Base-by-base conservation (phyloP, 768 basidiomycete genomes). In the Mrakia blollopis region DNA sequence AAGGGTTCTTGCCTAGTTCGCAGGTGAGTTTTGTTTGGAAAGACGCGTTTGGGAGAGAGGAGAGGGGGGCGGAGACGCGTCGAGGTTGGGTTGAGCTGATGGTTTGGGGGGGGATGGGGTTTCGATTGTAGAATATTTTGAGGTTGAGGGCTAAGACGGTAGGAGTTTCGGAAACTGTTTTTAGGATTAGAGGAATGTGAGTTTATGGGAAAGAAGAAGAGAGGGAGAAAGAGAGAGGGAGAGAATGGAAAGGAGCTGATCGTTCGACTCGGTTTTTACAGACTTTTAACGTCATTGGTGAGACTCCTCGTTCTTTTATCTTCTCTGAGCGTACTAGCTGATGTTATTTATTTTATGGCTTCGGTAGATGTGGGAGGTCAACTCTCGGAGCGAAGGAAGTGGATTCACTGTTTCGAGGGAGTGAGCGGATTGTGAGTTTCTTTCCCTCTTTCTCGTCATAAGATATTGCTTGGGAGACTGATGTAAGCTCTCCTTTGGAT, bases 351-450 rank as follows among this genome's bases (percentile, higher is more conserved):
- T 25, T 21, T 25, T 57, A 3, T n/a, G 4, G n/a, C 57, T n/a
- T n/a, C n/a, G n/a, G n/a, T n/a, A 57, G 65, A 68, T n/a, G 65
- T 68, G 16, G 65, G 65, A 23, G 65, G 65, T 14, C 65, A 68
- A 25, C 35, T 39, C 16, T 39, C 35, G 35, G 65, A 68, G 18
- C 16, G 65, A 16, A 44, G 65, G 39, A 68, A 68, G 37, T 68
- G 65, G 65, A 68, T 68, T 25, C 65, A 68, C 37, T 16, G 21
- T 10, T 68, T 68, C 39, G 35, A 35, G 21, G 37, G 35, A 21
- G 65, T 68, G 21, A 25, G 18, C 23, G 65, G 35, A 6, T 39
- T 68, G 65, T 68, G 65, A 68, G 65, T 67, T 18, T 25, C 37
- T n/a, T 41, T 68, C 11, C 37, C 25, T 68, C 65, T 21, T n/a